Evolutionary conservation across 2,329 filamentous ascomycete species (phyloP).

Genomic region (Dactylellina sp.): DNA sequence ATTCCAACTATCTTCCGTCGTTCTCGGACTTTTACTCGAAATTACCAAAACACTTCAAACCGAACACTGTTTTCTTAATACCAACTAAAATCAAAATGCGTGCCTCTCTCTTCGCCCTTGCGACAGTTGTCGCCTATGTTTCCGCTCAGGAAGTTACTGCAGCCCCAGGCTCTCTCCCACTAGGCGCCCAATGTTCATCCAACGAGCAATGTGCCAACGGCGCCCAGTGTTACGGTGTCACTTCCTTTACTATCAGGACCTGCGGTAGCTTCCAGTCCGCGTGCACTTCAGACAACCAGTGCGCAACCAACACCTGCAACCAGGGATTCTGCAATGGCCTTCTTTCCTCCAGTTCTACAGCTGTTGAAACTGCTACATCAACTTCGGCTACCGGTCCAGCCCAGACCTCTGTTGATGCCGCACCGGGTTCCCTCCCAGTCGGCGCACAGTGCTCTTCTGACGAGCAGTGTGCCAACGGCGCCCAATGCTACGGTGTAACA

Average conservation of each 20-base stretch:
- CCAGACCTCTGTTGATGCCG: slow-evolving; percentile 10
- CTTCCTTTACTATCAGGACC: not conserved
- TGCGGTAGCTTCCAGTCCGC: slow-evolving; percentile 37
- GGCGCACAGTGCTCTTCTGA: slow-evolving; percentile 26
- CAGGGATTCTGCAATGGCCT: slow-evolving; percentile 36
- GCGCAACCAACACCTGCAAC: slow-evolving; percentile 38
- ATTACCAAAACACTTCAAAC: not conserved
- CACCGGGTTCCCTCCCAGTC: slow-evolving; percentile 24
- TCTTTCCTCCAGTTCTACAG: not conserved
- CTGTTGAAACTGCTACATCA: not conserved
- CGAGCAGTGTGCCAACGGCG: slow-evolving; percentile 32
- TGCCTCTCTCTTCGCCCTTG: slow-evolving; percentile 30
- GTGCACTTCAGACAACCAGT: slow-evolving; percentile 29
- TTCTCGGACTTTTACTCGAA: slow-evolving; percentile 17
- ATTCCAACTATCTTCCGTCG: slow-evolving; percentile 33
- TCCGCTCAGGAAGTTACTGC: slow-evolving; percentile 30
- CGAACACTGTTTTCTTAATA: not conserved
- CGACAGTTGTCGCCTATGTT: slow-evolving; percentile 27
- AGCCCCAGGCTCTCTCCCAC: slow-evolving; percentile 19
- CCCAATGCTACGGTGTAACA: slow-evolving; percentile 32
- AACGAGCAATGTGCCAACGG: slow-evolving; percentile 26
- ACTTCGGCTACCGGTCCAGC: not conserved
- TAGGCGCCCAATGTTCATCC: slow-evolving; percentile 20
- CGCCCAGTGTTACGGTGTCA: slow-evolving; percentile 19
- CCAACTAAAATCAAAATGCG: slow-evolving; percentile 32